Base-by-base conservation (phyloP, 352 stramenopile species). In the Thraustochytrium sp. region DNA sequence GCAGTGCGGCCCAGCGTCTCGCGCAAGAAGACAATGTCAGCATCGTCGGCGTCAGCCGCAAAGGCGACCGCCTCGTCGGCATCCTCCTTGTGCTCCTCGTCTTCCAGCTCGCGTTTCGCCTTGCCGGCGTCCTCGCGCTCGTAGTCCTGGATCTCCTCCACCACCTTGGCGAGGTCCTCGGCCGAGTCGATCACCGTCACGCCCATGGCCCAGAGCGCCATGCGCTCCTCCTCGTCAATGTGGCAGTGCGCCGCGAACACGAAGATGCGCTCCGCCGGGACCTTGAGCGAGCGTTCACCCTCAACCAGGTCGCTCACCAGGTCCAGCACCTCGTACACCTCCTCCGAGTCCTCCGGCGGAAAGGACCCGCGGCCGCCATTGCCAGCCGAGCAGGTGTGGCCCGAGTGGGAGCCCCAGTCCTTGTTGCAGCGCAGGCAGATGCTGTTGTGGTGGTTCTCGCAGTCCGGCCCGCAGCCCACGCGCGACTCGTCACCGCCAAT, bases 141-240 rank as follows among this genome's bases (percentile, higher is more conserved):
- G n/a, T 80, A 80, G 2, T 80, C 68, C 31, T 44, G 13, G 51
- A 80, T 80, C 11, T 80, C 68, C 21, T 80, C 68, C n/a, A 80
- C 68, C 5, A 80, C 34, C 68, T 80, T 80, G 34, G 34, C 44
- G 23, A 80, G 68, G 16, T 80, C 68, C 11, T 80, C 68, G 48
- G 36, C 11, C 18, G 68, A 55, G n/a, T 80, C 68, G 13, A 62
- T 42, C 26, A 85, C 80, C n/a, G 80, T 84, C 5, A 84, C 82
- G 34, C 72, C 80, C 13, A 84, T 16, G 16, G 29, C 36, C 80
- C 80, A 85, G 9, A 84, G 63, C n/a, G 53, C 40, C 80, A 85
- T 85, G 36, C 80, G 54, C 34, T 85, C 80, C 11, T 84, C 65
- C 72, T 85, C 80, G 59, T 84, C 62, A 16, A 85, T n/a, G 23